A percentile compares a stretch with the other conserved stretches of the same genome.
Conservation (phyloP, 805 yeast genomes). For the Limtongia smithiae region DNA sequence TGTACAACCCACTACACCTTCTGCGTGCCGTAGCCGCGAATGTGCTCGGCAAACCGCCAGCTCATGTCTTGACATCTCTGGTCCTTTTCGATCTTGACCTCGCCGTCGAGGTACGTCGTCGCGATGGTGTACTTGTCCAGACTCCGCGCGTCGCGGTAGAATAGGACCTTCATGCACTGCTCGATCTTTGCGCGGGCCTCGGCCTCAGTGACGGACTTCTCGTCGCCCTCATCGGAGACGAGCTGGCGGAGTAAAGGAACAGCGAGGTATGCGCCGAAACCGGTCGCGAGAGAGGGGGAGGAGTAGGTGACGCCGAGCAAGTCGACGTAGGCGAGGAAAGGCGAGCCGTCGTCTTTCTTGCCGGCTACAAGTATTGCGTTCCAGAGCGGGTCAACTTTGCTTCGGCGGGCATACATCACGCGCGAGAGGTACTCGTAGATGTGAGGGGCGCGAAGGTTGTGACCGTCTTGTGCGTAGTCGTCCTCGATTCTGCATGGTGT, state of each 20-base stretch:
- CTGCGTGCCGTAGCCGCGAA: slow-evolving; percentile 85
- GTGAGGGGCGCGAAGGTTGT: slow-evolving; percentile 74
- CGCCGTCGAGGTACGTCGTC: slow-evolving; percentile 61
- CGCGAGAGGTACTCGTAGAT: slow-evolving; percentile 83
- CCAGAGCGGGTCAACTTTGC: slow-evolving; percentile 95
- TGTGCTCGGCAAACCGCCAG: slow-evolving; percentile 86
- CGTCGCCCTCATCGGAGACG: slow-evolving; percentile 61
- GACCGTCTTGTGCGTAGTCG: slow-evolving; percentile 68
- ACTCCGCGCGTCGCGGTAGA: slow-evolving; percentile 94
- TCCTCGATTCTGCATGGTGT: slow-evolving; percentile 50
- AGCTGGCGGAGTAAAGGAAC: slow-evolving; percentile 83
- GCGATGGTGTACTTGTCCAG: slow-evolving; percentile 80
- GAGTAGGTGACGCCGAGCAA: slow-evolving; percentile 86
- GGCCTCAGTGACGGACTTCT: slow-evolving; percentile 47
- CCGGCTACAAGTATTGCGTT: slow-evolving; percentile 92
- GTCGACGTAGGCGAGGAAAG: slow-evolving; percentile 82
- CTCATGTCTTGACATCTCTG: slow-evolving; percentile 69
- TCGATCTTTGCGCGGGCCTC: slow-evolving; percentile 73
- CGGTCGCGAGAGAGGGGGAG: slow-evolving; percentile 88
- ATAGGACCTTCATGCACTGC: slow-evolving; percentile 89
- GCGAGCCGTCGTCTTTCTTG: slow-evolving; percentile 61
- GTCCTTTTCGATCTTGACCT: slow-evolving; percentile 61
- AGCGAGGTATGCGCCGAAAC: slow-evolving; percentile 94
- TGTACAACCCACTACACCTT: slow-evolving; percentile 33
- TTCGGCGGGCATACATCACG: slow-evolving; percentile 80